Base-by-base conservation (phyloP, 495 filamentous ascomycete species). In the Letharia lupina region DNA sequence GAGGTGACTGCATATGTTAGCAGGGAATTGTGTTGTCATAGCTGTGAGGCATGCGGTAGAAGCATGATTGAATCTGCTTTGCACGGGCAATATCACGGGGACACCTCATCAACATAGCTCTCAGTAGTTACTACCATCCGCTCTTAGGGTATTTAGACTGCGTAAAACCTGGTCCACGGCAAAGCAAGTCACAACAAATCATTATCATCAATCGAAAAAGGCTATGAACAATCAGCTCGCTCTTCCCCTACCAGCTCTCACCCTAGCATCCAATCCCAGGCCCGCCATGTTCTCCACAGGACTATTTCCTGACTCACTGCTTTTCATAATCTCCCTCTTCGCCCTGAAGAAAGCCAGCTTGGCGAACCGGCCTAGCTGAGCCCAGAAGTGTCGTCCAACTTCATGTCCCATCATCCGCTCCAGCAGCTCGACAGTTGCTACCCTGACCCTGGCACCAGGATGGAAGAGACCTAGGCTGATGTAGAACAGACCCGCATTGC, bases 401-500 rank as follows among this genome's bases (percentile, higher is more conserved):
- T 93, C 88, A 77, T 99, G 93, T 57, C 84, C 83, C 61, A 84
- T 82, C 61, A 99, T 89, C 18, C 92, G 81, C 67, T 92, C 91
- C 33, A 99, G 76, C 47, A 98, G 79, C 45, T 89, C 89, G 20
- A 89, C 91, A 7, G 88, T 88, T 48, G 84, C 85, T 69, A 90
- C 77, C 50, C 94, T 83, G 37, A 96, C 92, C 64, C 89, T 89
- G 42, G 79, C 80, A 64, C 90, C 83, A 47, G 90, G 90, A 78
- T 99, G 94, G 73, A 97, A 96, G n/a, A 99, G 81, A 5, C 94
- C 94, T 65, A 98, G 84, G 48, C 87, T 88, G 42, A 99, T 75
- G 69, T 96, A 96, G 76, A 98, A 98, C 31, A 99, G 81, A 1
- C 94, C 94, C 1, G 89, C 89, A 68, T 93, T 89, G 56, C 84